Base-by-base conservation (phyloP, 2,329 filamentous ascomycete genomes). In the Penicillium hesseltinei region DNA sequence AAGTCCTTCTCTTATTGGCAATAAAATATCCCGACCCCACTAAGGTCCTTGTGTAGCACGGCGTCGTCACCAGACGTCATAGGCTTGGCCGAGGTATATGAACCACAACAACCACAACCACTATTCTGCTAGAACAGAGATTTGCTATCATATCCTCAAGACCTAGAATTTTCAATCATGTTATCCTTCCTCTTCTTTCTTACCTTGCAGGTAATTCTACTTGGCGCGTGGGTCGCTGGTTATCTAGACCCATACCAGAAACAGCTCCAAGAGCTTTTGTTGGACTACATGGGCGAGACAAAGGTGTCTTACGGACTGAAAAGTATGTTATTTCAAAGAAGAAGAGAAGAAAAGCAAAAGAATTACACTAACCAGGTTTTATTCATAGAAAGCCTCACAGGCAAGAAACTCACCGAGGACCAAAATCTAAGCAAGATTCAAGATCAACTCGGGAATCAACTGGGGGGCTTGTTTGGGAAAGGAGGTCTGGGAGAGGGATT, bases 231-330 rank as follows among this genome's bases (percentile, higher is more conserved):
- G 70, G 66, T 72, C 25, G 60, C 61, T 5, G 70, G 70, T 27
- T 58, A 60, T n/a, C 59, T 72, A 9, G 70, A 72, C 48, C 60
- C 62, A 11, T 68, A 69, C 42, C 69, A 72, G 57, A 67, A 67
- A 42, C 59, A 58, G 29, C 49, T 67, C 4, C 69, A 72, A 51
- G 69, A 73, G 33, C 52, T 69, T 0, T n/a, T 69, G 5, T 56
- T 73, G 0, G 64, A 70, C 25, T 58, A 57, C 25, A 69, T 71
- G 63, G 70, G 69, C 0, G 70, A 72, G 45, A 71, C 59, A 5
- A 71, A 68, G 36, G 61, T 62, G 1, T 67, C 66, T 1, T 69
- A 68, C 54, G 61, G 62, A 19, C 15, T 70, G 21, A 70, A 69
- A 40, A 69, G 68, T 68, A 59, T 21, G 59, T 47, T 5, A 21